Percentiles rank a stretch among this genome's conserved stretches.
Conservation (phyloP, 306 rosid species). For the Citrullus colocynthis region DNA sequence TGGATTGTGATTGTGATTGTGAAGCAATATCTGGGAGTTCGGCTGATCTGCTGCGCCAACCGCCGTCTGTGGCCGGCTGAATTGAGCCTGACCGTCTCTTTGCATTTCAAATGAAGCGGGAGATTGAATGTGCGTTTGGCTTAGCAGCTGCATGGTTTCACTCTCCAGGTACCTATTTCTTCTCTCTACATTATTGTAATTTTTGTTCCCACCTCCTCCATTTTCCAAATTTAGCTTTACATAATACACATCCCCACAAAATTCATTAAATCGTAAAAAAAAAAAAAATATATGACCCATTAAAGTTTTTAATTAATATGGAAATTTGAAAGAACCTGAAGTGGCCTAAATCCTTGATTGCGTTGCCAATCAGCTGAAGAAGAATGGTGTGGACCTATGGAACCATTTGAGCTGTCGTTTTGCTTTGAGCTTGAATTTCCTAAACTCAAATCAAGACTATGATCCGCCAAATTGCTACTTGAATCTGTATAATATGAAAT, state of each 20-base stretch:
- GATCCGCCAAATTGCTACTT: slow-evolving; percentile 23
- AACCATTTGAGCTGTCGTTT: slow-evolving; percentile 11
- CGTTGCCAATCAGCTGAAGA: background rate
- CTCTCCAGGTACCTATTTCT: slow-evolving; percentile 28
- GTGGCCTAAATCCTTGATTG: slow-evolving; percentile 4
- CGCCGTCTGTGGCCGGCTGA: slow-evolving; percentile 21
- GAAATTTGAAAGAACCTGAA: background rate
- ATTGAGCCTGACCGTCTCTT: slow-evolving; percentile 33
- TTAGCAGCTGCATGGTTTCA: slow-evolving; percentile 31
- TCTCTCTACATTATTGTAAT: slow-evolving; percentile 12
- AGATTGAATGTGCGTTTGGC: slow-evolving; percentile 45
- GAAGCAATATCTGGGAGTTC: slow-evolving; percentile 16
- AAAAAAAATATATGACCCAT: background rate
- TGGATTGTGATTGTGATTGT: slow-evolving; percentile 14
- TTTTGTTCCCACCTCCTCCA: slow-evolving; percentile 1
- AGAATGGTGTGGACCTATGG: slow-evolving; percentile 15
- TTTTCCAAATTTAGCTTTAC: slow-evolving; percentile 12
- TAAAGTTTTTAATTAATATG: background rate
- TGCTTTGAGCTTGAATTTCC: slow-evolving; percentile 46
- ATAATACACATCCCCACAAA: background rate
- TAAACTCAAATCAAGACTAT: slow-evolving; percentile 57
- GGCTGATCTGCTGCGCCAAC: slow-evolving; percentile 12
- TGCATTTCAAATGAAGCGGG: slow-evolving; percentile 30
- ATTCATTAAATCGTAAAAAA: background rate
- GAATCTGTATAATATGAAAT: slow-evolving; percentile 21